Conservation (phyloP, 176 grass and related monocot species). For the Triticum aestivum region DNA sequence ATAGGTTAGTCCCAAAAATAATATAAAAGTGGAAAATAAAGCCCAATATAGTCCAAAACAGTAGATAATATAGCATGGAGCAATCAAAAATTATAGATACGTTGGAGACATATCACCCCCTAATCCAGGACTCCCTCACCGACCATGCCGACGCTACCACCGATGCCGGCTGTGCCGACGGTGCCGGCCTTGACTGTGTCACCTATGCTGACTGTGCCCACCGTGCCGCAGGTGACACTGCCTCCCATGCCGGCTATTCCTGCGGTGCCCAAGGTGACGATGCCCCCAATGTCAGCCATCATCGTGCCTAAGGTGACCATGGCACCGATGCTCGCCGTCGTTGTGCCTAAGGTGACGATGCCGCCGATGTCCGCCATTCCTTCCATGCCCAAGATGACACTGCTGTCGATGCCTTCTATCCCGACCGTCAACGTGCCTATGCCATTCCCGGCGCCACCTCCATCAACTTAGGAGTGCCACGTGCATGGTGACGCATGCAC, state of each 20-base stretch:
- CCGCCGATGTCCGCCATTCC: neutral
- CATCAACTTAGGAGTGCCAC: neutral
- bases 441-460: conserved; percentile 18
- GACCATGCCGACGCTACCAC: neutral
- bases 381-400: neutral
- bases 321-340: neutral
- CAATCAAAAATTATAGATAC: too few relatives aligned
- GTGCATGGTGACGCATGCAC: too few relatives aligned
- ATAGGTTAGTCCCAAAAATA: too few relatives aligned
- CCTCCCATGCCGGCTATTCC: neutral
- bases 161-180: neutral
- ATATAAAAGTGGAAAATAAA: too few relatives aligned
- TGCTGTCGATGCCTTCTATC: conserved; percentile 19
- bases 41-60: too few relatives aligned
- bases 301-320: neutral
- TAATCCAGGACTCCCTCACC: too few relatives aligned
- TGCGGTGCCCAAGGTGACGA: neutral
- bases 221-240: neutral
- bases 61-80: too few relatives aligned
- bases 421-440: conserved; percentile 10
- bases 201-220: neutral
- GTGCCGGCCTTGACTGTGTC: neutral
- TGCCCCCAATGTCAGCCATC: neutral
- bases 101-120: too few relatives aligned
- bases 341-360: neutral